Evolutionary conservation across 345 rosid species (phyloP), one percentile per base, ranked within the genome.

Genomic region (Brassica rapa): DNA sequence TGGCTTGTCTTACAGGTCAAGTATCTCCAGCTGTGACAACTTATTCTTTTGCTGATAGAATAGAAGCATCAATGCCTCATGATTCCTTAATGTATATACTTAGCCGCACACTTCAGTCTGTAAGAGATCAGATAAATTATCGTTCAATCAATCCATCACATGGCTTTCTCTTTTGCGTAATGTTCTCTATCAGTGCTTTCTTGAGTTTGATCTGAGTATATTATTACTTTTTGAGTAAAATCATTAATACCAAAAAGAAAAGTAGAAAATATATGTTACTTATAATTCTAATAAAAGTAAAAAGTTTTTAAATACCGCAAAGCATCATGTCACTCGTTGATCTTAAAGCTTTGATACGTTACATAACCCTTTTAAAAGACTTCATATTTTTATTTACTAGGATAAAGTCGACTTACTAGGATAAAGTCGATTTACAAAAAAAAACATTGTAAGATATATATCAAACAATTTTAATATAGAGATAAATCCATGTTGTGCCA

Each of bases 61-160:
- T 68, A 68, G 24, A 68, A 27, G 61, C 61, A 68, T 68, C 72
- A 29, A 29, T 29, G 72, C 43, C 72, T 68, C 61, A 25, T 6
- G 46, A 39, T 1, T 19, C 21, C 21, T 19, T 19, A 19, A 33
- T 33, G 37, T 39, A 11, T 39, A 41, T 66, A 21, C 33, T 66
- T 41, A 41, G 33, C 57, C 35, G 21, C 21, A 12, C 21, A 43
- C 43, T 66, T 16, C 21, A 23, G 21, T 10, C 16, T 39, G 32
- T 19, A 19, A 21, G 11, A 4, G 27, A 66, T 19, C 8, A 33
- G 14, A n/a, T 15, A 66, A 37, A 10, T 9, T 23, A 66, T 39
- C 16, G 29, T 66, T 9, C 51, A 65, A 10, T 66, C 49, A 33
- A 14, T 24, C 35, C 59, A 68, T 46, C 56, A 66, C 56, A 19